A percentile compares a stretch with the other conserved stretches of the same genome.
Conservation (phyloP, 208 protist species). For the Leishmania mexicana region DNA sequence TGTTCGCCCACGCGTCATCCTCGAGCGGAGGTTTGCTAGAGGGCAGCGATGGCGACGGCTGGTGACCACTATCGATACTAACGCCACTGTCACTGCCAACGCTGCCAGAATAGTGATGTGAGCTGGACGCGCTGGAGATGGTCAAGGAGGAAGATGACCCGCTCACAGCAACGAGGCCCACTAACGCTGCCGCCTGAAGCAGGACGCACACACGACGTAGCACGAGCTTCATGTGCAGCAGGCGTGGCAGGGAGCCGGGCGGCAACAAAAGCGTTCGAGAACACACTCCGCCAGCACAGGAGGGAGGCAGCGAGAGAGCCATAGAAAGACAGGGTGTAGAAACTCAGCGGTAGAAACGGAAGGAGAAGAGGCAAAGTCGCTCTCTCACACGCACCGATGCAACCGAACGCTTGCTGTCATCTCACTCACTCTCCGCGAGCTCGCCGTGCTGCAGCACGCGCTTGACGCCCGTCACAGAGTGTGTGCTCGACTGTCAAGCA, state of each 20-base stretch:
- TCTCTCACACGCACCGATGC: background rate
- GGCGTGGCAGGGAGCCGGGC: background rate
- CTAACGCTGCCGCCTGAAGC: background rate
- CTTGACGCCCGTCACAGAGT: background rate
- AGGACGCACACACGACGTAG: background rate
- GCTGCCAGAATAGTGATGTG: background rate
- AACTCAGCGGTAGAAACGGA: background rate
- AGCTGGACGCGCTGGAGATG: background rate
- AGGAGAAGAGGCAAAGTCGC: background rate
- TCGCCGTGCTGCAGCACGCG: background rate
- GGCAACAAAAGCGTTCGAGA: background rate
- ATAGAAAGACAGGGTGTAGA: background rate
- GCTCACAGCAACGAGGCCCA: background rate
- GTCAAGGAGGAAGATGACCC: background rate
- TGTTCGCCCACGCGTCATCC: constrained; percentile 12
- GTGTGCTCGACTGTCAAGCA: too few species aligned
- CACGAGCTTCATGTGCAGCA: background rate
- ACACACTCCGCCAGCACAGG: background rate
- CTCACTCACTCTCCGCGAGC: background rate
- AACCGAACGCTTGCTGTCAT: background rate
- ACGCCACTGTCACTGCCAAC: background rate
- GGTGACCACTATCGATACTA: background rate
- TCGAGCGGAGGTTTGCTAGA: background rate
- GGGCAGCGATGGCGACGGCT: background rate
- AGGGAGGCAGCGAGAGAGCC: background rate